phyloP scores from a whole-genome alignment of 2,329 filamentous ascomycete genomes.

The Cercospora sojina region DNA sequence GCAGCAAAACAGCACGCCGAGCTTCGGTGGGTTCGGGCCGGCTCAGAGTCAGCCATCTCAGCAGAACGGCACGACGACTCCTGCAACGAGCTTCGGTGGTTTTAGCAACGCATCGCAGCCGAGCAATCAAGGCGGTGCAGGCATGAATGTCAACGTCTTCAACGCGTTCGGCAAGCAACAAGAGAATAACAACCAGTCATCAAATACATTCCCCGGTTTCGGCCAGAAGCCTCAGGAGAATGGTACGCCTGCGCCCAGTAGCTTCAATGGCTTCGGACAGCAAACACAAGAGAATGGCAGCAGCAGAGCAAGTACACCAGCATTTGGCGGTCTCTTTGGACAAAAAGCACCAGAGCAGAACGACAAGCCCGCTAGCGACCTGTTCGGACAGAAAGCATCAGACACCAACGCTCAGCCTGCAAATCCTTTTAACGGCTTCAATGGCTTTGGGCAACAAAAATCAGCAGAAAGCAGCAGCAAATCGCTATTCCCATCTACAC shows the following conservation, averaged over 20 bases:
- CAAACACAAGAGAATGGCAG: slow-evolving; percentile 9
- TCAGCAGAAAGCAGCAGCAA: slow-evolving; percentile 11
- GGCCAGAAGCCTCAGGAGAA: slow-evolving; percentile 22
- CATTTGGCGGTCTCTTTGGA: slow-evolving; percentile 15
- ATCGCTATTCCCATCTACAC: slow-evolving; percentile 14
- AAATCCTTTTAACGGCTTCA: not conserved
- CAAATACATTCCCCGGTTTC: slow-evolving; percentile 18
- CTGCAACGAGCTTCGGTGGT: slow-evolving; percentile 23
- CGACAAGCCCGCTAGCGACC: slow-evolving; percentile 2
- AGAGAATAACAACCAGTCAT: slow-evolving; percentile 10
- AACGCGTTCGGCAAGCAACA: slow-evolving; percentile 1
- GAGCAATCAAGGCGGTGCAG: slow-evolving; percentile 14
- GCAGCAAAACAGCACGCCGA: slow-evolving; percentile 19
- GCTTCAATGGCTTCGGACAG: slow-evolving; percentile 10
- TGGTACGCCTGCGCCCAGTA: slow-evolving; percentile 9
- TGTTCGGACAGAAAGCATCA: slow-evolving; percentile 6
- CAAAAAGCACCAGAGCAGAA: slow-evolving; percentile 18
- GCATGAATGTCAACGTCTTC: slow-evolving; percentile 11
- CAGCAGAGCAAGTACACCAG: slow-evolving; percentile 17
- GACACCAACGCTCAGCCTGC: slow-evolving; percentile 4
- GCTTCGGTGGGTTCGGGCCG: slow-evolving; percentile 21
- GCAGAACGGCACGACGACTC: slow-evolving; percentile 22
- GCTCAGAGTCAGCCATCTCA: slow-evolving; percentile 16
- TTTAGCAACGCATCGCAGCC: slow-evolving; percentile 22
- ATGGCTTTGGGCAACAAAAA: slow-evolving; percentile 15